These are phyloP conservation scores for Paraphaeosphaeria minitans DNA, from an alignment of 2,329 filamentous ascomycete genomes.

Conservation along the genomic window DNA sequence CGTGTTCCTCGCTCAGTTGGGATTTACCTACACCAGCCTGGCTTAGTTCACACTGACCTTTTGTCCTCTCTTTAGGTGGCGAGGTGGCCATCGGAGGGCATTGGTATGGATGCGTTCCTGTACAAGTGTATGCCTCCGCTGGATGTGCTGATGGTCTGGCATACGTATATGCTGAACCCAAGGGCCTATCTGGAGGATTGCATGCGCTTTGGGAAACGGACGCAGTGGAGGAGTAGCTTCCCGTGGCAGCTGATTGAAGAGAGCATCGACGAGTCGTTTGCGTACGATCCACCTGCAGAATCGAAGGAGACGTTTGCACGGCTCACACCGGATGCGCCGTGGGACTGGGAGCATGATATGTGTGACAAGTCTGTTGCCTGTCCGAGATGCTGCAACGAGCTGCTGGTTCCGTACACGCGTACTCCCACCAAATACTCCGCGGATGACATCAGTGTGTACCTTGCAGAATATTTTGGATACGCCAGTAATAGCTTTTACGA, in stretches of 20 bases:
- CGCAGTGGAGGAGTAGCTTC: constrained; percentile 66
- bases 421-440: constrained; percentile 24
- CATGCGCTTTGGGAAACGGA: constrained; percentile 61
- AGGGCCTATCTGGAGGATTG: constrained; percentile 75
- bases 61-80: neutral
- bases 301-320: constrained; percentile 56
- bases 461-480: constrained; percentile 60
- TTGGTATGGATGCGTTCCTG: constrained; percentile 6
- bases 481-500: constrained; percentile 62
- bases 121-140: constrained; percentile 26
- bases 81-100: neutral
- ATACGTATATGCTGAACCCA: constrained; percentile 79
- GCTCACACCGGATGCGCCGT: constrained; percentile 55
- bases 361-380: constrained; percentile 59
- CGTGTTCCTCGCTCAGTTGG: too few species aligned
- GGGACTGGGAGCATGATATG: constrained; percentile 64
- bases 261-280: constrained; percentile 63
- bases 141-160: constrained; percentile 81
- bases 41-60: too few species aligned
- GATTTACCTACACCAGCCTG: too few species aligned
- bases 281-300: constrained; percentile 56
- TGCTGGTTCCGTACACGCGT: constrained; percentile 65
- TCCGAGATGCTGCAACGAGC: constrained; percentile 55
- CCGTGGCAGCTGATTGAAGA: constrained; percentile 61
- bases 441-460: constrained; percentile 21